Percentiles rank a stretch among this genome's conserved stretches.
Evolutionary conservation across 2,329 filamentous ascomycete genomes (phyloP).

Genomic region (Microdochium bolleyi): DNA sequence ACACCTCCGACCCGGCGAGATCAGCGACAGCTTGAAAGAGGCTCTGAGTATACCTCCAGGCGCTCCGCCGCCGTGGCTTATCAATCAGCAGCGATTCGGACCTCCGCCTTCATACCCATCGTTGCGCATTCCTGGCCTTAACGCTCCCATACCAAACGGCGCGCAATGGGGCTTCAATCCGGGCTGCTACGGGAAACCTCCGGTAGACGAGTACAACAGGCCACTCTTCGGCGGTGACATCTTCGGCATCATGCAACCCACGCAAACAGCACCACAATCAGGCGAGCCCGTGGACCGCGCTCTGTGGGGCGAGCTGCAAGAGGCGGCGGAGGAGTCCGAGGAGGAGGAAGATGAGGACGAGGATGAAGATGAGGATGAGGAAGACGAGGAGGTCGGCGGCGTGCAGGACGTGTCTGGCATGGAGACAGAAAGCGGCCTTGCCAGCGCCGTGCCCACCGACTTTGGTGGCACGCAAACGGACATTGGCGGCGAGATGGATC

Average conservation of each 20-base stretch:
- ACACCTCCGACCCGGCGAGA: constrained; percentile 81
- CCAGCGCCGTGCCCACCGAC: constrained; percentile 75
- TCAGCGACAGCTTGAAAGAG: constrained; percentile 84
- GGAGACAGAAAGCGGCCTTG: constrained; percentile 74
- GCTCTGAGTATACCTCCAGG: constrained; percentile 89
- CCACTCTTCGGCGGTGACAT: constrained; percentile 92
- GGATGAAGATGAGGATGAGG: constrained; percentile 58
- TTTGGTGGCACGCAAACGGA: constrained; percentile 60
- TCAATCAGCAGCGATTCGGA: constrained; percentile 91
- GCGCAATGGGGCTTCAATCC: constrained; percentile 93
- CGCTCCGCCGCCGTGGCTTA: constrained; percentile 91
- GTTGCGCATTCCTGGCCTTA: constrained; percentile 90
- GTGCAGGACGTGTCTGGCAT: constrained; percentile 68
- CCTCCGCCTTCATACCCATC: constrained; percentile 91
- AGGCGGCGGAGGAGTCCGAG: constrained; percentile 48
- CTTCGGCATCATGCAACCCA: constrained; percentile 61
- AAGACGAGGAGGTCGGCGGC: constrained; percentile 55
- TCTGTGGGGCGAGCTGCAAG: constrained; percentile 87
- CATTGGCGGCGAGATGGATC: constrained; percentile 79
- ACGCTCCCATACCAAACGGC: constrained; percentile 83
- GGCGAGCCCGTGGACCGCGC: constrained; percentile 80
- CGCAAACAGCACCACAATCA: constrained; percentile 29
- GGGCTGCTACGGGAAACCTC: constrained; percentile 92
- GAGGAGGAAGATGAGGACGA: constrained; percentile 66
- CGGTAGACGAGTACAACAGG: constrained; percentile 85